Conservation (phyloP, 495 filamentous ascomycete species). For the Penicillium canescens region DNA sequence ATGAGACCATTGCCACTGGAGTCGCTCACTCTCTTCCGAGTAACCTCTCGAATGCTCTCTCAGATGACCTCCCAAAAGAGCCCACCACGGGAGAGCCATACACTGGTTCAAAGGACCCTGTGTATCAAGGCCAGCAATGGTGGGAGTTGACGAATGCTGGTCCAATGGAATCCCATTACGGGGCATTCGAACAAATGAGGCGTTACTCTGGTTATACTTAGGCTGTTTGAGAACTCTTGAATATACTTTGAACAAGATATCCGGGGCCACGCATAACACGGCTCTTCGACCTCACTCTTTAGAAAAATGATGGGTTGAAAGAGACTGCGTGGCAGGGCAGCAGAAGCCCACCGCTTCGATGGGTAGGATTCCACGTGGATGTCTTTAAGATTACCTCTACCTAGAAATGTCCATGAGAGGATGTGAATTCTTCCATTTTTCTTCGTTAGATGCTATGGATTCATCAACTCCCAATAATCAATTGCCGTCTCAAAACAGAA, state of each 20-base stretch:
- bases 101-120: conserved; percentile 59
- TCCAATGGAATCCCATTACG: conserved; percentile 63
- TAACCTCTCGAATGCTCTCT: too few relatives aligned
- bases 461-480: conserved; percentile 2
- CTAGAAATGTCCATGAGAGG: too few relatives aligned
- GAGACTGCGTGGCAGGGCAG: too few relatives aligned
- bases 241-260: not conserved
- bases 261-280: not conserved
- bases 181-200: conserved; percentile 46
- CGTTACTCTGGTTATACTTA: conserved; percentile 11
- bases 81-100: conserved; percentile 47
- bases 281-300: too few relatives aligned
- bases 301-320: too few relatives aligned
- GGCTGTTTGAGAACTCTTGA: not conserved
- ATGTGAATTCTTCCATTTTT: not conserved
- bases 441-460: not conserved
- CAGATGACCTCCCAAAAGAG: conserved; percentile 16
- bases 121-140: conserved; percentile 53
- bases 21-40: not conserved
- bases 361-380: too few relatives aligned
- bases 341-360: too few relatives aligned
- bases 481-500: not conserved
- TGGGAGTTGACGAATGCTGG: conserved; percentile 43
- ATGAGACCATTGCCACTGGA: conserved; percentile 52
- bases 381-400: too few relatives aligned